Evolutionary conservation across 768 basidiomycete genomes (phyloP), one percentile per base, ranked within the genome.

Genomic region (Trametes punicea): DNA sequence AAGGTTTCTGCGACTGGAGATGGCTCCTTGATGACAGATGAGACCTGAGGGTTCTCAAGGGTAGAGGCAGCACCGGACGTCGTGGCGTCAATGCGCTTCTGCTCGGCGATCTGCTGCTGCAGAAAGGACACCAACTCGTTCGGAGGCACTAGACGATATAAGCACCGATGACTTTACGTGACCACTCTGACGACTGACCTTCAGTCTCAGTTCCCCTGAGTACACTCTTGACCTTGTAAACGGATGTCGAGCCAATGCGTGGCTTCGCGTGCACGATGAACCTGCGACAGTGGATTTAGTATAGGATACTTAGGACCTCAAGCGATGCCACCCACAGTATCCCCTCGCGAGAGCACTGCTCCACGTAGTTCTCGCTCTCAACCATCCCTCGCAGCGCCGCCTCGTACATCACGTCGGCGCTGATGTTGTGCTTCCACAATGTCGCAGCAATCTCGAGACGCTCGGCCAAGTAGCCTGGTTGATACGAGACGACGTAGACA

Each of bases 371-470:
- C 70, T 89, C 86, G 54, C 82, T 80, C 46, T 86, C 85, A 4
- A 46, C 52, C 52, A 54, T 54, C 2, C 73, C 67, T 51, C 85
- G 84, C 5, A 75, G 74, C 36, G 92, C 66, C 11, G 81, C 78
- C 57, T 93, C 91, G 63, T 93, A 93, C 87, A 93, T 90, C 51
- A 93, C 73, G 69, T 93, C 91, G 0, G 90, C 86, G 61, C 89
- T 91, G 67, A 93, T 92, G 47, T 82, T 83, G 63, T 91, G 77
- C 64, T 83, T 78, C 91, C 91, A 93, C 30, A 93, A 72, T 46
- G 85, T 80, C 0, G 88, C 75, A 11, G 83, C 87, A 2, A 91
- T 80, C 62, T 93, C 88, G 16, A 93, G 77, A 39, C 91, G 78
- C 48, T 92, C 91, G 59, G 84, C 81, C 31, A 93, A 73, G 64